These are phyloP conservation scores for Kodamaea nitidulidarum DNA, from an alignment of 805 yeast species.

Conservation along the genomic window DNA sequence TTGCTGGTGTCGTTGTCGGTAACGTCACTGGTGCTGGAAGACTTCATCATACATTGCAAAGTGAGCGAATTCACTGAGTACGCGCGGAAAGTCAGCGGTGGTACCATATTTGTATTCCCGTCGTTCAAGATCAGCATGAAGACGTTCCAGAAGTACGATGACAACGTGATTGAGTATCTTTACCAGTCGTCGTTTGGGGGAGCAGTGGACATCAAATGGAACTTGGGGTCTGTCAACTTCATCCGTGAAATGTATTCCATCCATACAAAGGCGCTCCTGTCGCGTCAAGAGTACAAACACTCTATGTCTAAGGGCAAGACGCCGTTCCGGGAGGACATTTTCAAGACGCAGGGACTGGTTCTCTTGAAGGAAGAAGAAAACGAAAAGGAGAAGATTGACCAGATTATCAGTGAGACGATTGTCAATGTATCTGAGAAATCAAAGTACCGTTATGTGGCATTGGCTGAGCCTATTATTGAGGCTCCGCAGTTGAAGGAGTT, in stretches of 20 bases:
- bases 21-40: constrained; percentile 49
- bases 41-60: constrained; percentile 38
- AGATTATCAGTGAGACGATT: constrained; percentile 35
- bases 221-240: constrained; percentile 83
- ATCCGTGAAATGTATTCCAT: constrained; percentile 90
- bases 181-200: constrained; percentile 81
- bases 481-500: constrained; percentile 87
- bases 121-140: constrained; percentile 71
- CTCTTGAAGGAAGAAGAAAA: constrained; percentile 17
- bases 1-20: constrained; percentile 66
- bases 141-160: constrained; percentile 55
- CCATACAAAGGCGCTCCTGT: constrained; percentile 68
- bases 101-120: constrained; percentile 77
- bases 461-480: constrained; percentile 75
- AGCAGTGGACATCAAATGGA: constrained; percentile 89
- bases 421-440: constrained; percentile 34
- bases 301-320: constrained; percentile 28
- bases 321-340: constrained; percentile 28
- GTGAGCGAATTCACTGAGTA: constrained; percentile 54
- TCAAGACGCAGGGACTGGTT: constrained; percentile 8
- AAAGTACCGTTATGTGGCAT: constrained; percentile 54
- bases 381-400: constrained; percentile 26
- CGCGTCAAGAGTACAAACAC: constrained; percentile 45
- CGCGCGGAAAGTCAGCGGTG: constrained; percentile 66
- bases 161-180: constrained; percentile 57